Conservation (phyloP, 305 asterid genomes). For the Euphrasia arctica region DNA sequence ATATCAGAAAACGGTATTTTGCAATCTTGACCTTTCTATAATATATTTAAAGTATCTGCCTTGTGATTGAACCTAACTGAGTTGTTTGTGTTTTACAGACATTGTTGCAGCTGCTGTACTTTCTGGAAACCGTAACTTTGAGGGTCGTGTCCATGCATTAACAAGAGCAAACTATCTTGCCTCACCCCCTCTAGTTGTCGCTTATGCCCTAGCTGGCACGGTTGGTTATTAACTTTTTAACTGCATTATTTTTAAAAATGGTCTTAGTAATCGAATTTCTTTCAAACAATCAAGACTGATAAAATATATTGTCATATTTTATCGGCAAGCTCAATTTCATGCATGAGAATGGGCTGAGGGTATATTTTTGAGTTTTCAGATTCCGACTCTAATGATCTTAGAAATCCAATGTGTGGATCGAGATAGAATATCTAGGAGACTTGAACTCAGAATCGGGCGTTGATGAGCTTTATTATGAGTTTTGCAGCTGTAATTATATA, state of each 20-base stretch:
- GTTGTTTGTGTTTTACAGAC: slow-evolving; percentile 46
- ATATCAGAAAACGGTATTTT: slow-evolving; percentile 77
- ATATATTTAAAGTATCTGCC: neutral
- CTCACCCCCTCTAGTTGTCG: slow-evolving; percentile 96
- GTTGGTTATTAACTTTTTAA: slow-evolving; percentile 41
- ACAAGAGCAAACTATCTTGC: slow-evolving; percentile 80
- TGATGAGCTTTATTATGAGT: neutral
- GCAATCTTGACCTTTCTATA: slow-evolving; percentile 2
- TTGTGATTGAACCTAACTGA: slow-evolving; percentile 23
- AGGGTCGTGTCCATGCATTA: slow-evolving; percentile 93
- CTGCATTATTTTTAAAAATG: slow-evolving; percentile 2
- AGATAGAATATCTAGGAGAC: neutral
- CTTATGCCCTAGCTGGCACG: slow-evolving; percentile 99
- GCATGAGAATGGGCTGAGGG: neutral
- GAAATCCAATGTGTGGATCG: neutral
- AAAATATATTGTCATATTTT: slow-evolving; percentile 1
- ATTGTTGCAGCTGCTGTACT: slow-evolving; percentile 97
- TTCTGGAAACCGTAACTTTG: slow-evolving; percentile 92
- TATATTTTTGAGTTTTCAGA: neutral
- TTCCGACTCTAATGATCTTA: neutral
- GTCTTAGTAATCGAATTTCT: neutral
- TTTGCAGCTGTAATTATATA: neutral
- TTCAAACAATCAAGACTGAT: neutral
- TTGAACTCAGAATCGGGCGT: neutral
- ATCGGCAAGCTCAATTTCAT: neutral